phyloP scores from a whole-genome alignment of 306 rosid genomes.

The Cicer bijugum region DNA sequence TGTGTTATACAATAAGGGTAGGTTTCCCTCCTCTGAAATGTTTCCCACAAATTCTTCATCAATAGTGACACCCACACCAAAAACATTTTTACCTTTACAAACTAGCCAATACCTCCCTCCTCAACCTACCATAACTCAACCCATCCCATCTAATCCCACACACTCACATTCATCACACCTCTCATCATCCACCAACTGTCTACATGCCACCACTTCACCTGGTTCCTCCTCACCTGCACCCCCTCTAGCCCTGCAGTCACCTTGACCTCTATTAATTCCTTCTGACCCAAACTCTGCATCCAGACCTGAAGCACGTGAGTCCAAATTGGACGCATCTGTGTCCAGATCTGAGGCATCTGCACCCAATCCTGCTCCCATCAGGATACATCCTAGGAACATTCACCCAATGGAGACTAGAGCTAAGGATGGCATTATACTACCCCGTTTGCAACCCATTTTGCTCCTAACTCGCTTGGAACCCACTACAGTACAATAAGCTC shows the following conservation, averaged over 20 bases:
- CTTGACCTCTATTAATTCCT: too few species aligned
- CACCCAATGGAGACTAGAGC: not conserved
- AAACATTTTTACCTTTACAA: not conserved
- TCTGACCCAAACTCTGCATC: too few species aligned
- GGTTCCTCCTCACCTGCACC: too few species aligned
- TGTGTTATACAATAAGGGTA: not conserved
- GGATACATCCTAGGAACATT: not conserved
- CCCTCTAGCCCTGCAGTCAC: too few species aligned
- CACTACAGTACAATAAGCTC: not conserved
- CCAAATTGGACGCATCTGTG: too few species aligned
- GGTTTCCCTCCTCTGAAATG: not conserved
- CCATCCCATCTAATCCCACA: too few species aligned
- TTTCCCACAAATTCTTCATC: not conserved
- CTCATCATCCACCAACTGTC: too few species aligned
- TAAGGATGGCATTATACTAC: not conserved
- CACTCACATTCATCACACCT: too few species aligned
- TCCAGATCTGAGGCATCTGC: not conserved
- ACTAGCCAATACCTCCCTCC: not conserved
- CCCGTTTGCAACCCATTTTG: not conserved
- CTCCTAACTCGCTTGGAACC: not conserved
- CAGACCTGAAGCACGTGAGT: too few species aligned
- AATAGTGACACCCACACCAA: too few species aligned
- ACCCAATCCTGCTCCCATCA: not conserved
- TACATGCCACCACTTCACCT: too few species aligned
- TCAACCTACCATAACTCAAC: not conserved